Base-by-base conservation (phyloP, 192 early-diverging fungal genomes). In the Coemansia sp. region DNA sequence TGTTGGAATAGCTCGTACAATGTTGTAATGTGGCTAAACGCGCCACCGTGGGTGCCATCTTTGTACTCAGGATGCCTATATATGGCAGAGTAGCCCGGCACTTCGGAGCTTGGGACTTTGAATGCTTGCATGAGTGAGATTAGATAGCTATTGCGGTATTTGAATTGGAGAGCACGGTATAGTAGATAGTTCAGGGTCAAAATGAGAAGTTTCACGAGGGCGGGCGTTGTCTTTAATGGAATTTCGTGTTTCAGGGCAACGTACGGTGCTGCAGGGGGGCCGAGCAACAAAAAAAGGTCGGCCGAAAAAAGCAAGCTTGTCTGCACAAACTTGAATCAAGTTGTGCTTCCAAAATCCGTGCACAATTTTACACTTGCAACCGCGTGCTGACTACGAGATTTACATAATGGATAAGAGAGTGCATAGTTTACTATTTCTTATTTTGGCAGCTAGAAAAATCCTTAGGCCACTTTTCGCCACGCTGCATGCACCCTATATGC, bases 81-180 rank as follows among this genome's bases (percentile, higher is more conserved):
- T 23, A 61, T 74, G 43, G 66, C 57, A 6, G 72, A 68, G 62
- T 68, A 54, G 9, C 72, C 72, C 1, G 72, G 72, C 0, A 60
- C 37, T 24, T 74, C 65, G 22, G 72, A 74, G 47, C 72, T 74
- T 4, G 72, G 72, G 22, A 75, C 58, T 5, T 75, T 69, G 37
- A 56, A 74, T 2, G 60, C 50, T 39, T 66, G 93, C 86, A 56
- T 88, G 66, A 55, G 45, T 14, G 14, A 24, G 23, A 5, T 43
- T 15, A 21, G n/a, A 27, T 54, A 11, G 19, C 17, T 8, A 54
- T 27, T 29, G 29, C 3, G 53, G 25, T 24, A 24, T 35, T 35
- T 35, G 32, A 35, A 35, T 35, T 1, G 32, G 32, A 35, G 32
- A 35, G 6, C 32, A 35, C 32, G 32, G 32, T 35, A 35, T 35